Base-by-base conservation (phyloP, 441 rosid genomes). In the Kokia cookei region DNA sequence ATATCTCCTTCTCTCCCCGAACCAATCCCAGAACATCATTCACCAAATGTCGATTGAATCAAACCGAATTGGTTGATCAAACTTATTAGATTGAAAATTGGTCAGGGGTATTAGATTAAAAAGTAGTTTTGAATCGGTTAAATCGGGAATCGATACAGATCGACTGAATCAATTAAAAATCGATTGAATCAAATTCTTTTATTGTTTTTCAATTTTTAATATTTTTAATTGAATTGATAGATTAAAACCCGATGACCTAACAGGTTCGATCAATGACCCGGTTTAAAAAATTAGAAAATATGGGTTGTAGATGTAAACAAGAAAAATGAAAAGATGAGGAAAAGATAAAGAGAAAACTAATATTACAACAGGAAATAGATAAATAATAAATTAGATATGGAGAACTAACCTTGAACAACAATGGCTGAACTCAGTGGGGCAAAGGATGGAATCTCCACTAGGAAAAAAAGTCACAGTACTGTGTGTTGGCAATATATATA, bases 361-460 rank as follows among this genome's bases (percentile, higher is more conserved):
- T 4, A 10, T 11, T 40, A 19, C 17, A 64, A 11, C 7, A 37
- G 40, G 40, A 37, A 37, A 37, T 37, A 37, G 40, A 37, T 1
- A 37, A 37, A 37, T 37, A 65, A 5, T 3, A 42, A 42, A 19
- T 12, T 7, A 43, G 53, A 66, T 14, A 63, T 45, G 27, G 3
- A 43, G 14, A 66, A 63, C 81, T 74, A 37, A 78, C 77, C 81
- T 69, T n/a, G 27, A 74, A 42, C 10, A 17, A 50, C 24, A 57
- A 35, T 65, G 72, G 76, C 27, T 17, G 62, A 26, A 32, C 32
- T 48, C 43, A 8, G 5, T 14, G 58, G 27, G 22, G 71, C 53
- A 53, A 14, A 1, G 24, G 10, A 17, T 9, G 57, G 40, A 40
- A 0, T 76, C 58, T 54, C 54, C 15, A 26, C 2, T 32, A 17